Evolutionary conservation across 1,284 basidiomycete genomes (phyloP).

Genomic region (Moesziomyces parantarcticus): DNA sequence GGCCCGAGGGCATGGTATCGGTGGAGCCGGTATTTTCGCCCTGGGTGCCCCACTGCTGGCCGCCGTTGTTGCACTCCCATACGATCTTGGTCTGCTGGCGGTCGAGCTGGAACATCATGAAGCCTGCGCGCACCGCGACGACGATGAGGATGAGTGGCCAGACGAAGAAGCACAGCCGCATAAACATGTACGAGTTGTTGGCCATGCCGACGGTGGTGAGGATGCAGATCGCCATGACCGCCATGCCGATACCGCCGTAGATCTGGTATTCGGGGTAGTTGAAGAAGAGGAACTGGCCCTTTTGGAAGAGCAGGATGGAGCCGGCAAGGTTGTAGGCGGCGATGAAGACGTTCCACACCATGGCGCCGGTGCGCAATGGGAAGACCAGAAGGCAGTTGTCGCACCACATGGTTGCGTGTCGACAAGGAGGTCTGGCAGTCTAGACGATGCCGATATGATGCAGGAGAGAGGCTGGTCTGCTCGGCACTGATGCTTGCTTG

Average conservation of each 20-base stretch:
- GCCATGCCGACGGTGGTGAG: constrained; percentile 76
- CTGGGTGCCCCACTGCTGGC: constrained; percentile 76
- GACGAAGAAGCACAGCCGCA: constrained; percentile 76
- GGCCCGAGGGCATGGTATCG: constrained; percentile 72
- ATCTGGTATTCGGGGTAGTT: constrained; percentile 76
- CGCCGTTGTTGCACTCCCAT: constrained; percentile 80
- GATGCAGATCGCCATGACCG: constrained; percentile 73
- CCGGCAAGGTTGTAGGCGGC: constrained; percentile 77
- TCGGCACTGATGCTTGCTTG: not conserved
- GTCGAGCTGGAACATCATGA: constrained; percentile 73
- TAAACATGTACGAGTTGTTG: constrained; percentile 79
- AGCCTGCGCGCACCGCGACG: constrained; percentile 75
- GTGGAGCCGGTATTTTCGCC: constrained; percentile 69
- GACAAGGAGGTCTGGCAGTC: not conserved
- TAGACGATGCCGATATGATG: too few species aligned
- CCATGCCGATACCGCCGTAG: constrained; percentile 78
- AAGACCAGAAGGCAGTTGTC: constrained; percentile 61
- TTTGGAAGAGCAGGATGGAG: constrained; percentile 76
- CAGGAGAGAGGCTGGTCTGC: too few species aligned
- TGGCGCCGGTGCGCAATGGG: constrained; percentile 72
- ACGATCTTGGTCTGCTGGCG: constrained; percentile 72
- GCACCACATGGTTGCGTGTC: constrained; percentile 44
- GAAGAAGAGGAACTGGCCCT: constrained; percentile 79
- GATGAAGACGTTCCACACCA: constrained; percentile 78
- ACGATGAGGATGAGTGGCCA: constrained; percentile 80